Percentiles rank a stretch among this genome's conserved stretches.
phyloP scores from a whole-genome alignment of 768 basidiomycete genomes.

The Lactarius trivialis region DNA sequence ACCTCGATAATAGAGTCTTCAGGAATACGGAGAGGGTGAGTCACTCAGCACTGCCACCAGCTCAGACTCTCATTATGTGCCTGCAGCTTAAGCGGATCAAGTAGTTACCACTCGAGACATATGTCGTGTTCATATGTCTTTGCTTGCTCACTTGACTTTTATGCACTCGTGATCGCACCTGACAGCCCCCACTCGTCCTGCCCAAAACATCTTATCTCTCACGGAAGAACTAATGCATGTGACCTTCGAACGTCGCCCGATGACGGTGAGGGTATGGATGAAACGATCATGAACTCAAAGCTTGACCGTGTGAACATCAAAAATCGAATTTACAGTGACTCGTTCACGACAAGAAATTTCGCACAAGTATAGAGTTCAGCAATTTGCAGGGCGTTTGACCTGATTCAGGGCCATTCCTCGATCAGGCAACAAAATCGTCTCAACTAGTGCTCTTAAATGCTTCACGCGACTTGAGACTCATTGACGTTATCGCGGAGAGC shows the following conservation, averaged over 20 bases:
- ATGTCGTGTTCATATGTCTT: neutral
- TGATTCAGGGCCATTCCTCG: conserved; percentile 43
- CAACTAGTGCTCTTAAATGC: conserved; percentile 12
- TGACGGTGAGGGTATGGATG: conserved; percentile 31
- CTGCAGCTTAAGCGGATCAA: conserved; percentile 34
- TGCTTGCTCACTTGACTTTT: neutral
- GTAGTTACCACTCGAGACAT: conserved; percentile 20
- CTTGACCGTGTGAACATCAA: conserved; percentile 84
- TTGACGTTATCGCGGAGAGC: conserved; percentile 12
- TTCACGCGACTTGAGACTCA: conserved; percentile 8
- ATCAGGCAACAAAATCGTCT: conserved; percentile 27
- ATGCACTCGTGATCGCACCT: conserved; percentile 61
- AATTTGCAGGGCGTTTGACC: conserved; percentile 67
- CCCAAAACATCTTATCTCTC: conserved; percentile 84
- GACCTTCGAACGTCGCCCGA: conserved; percentile 47
- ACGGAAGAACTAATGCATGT: conserved; percentile 93
- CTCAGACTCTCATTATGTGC: conserved; percentile 6
- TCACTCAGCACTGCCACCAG: neutral
- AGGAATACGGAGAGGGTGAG: conserved; percentile 77
- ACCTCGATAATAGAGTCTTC: conserved; percentile 67
- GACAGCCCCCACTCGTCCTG: conserved; percentile 73
- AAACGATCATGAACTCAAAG: conserved; percentile 47
- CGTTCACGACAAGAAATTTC: conserved; percentile 9
- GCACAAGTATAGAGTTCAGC: conserved; percentile 33
- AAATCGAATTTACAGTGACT: conserved; percentile 32